These are phyloP conservation scores for Limonomyces culmigenus DNA, from an alignment of 1,284 basidiomycete species.

Conservation along the genomic window DNA sequence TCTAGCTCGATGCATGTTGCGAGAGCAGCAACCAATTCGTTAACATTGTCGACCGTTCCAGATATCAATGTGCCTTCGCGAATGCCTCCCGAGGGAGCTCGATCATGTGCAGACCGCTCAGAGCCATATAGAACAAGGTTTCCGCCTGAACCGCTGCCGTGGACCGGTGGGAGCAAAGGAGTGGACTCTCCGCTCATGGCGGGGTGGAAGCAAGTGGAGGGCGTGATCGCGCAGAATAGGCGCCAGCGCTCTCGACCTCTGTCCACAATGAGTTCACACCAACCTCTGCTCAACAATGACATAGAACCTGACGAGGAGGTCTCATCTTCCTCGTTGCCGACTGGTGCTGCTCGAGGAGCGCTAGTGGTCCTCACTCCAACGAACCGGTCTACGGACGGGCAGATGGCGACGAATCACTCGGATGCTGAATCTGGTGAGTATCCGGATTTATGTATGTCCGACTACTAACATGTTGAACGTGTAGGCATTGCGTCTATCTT, in stretches of 20 bases:
- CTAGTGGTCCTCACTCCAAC: constrained; percentile 14
- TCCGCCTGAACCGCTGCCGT: too few relatives aligned
- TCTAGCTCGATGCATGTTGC: constrained; percentile 1
- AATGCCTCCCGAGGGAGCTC: too few relatives aligned
- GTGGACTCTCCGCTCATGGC: too few relatives aligned
- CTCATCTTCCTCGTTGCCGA: constrained; percentile 37
- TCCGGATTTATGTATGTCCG: background rate
- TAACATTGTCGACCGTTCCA: constrained; percentile 8
- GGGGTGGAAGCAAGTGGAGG: too few relatives aligned
- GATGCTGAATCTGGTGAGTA: constrained; percentile 43
- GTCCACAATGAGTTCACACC: background rate
- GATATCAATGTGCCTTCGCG: too few relatives aligned
- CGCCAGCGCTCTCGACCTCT: constrained; percentile 5
- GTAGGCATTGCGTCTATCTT: constrained; percentile 61
- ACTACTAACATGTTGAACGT: background rate
- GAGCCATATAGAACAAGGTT: too few relatives aligned
- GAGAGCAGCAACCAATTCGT: constrained; percentile 14
- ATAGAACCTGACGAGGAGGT: constrained; percentile 28
- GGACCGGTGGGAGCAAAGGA: too few relatives aligned
- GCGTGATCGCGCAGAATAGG: constrained; percentile 3
- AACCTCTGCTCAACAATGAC: background rate
- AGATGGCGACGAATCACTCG: constrained; percentile 35
- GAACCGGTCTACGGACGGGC: constrained; percentile 29
- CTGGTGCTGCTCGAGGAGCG: constrained; percentile 60
- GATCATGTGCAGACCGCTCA: too few relatives aligned